Evolutionary conservation across 1,139 yeast genomes (phyloP).

Genomic region (Entelexis sorbosivorans): DNA sequence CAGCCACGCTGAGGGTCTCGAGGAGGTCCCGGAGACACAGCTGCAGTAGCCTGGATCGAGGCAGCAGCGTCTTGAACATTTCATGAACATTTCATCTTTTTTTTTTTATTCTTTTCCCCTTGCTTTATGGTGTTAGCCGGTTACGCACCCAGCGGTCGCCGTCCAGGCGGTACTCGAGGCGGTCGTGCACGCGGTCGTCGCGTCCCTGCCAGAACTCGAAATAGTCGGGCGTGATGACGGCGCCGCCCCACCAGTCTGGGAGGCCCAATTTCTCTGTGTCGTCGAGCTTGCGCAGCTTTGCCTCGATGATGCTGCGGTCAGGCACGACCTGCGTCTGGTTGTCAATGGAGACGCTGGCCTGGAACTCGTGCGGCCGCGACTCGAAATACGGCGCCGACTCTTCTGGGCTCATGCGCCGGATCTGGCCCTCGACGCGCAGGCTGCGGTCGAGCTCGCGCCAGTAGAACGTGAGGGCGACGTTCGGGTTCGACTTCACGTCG

Average conservation of each 20-base stretch:
- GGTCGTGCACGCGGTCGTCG: slow-evolving; percentile 74
- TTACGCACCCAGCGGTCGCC: slow-evolving; percentile 43
- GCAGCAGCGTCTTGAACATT: too few species aligned
- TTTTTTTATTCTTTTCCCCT: neutral
- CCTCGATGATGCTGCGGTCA: slow-evolving; percentile 36
- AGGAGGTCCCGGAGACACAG: slow-evolving; percentile 2
- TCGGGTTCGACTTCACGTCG: slow-evolving; percentile 59
- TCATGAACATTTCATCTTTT: too few species aligned
- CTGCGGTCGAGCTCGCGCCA: slow-evolving; percentile 87
- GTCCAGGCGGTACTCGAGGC: slow-evolving; percentile 55
- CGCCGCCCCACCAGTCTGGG: slow-evolving; percentile 92
- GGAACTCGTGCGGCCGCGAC: slow-evolving; percentile 81
- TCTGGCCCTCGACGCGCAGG: slow-evolving; percentile 77
- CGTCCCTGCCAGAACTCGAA: slow-evolving; percentile 97
- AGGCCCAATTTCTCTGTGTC: slow-evolving; percentile 46
- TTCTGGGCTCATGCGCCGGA: slow-evolving; percentile 59
- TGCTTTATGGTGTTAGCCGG: slow-evolving; percentile 10
- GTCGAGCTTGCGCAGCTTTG: slow-evolving; percentile 48
- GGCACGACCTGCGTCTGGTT: slow-evolving; percentile 73
- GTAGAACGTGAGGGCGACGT: slow-evolving; percentile 74
- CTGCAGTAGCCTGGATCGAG: neutral
- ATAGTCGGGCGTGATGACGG: slow-evolving; percentile 73
- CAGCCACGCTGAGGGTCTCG: neutral
- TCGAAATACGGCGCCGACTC: slow-evolving; percentile 65
- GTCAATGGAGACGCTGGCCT: slow-evolving; percentile 92